These are phyloP conservation scores for Noccaea caerulescens DNA, from an alignment of 345 rosid species.

Conservation along the genomic window DNA sequence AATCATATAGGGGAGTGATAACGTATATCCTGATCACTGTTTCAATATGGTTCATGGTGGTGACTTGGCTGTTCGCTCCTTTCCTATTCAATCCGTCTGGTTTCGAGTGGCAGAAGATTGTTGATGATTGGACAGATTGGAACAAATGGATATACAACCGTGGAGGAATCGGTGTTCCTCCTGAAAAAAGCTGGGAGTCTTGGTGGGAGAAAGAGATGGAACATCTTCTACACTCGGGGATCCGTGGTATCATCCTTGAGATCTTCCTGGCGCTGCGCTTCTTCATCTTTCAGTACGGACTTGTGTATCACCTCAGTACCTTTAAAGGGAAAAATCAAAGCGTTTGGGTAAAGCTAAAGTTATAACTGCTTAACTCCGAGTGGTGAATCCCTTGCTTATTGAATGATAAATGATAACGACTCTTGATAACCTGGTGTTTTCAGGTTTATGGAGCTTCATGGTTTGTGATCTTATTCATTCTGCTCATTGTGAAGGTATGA, in stretches of 20 bases:
- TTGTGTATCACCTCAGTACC: constrained; percentile 59
- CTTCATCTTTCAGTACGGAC: constrained; percentile 67
- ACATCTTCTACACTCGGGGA: constrained; percentile 59
- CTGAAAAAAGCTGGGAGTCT: constrained; percentile 73
- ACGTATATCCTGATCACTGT: constrained; percentile 58
- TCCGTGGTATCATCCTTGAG: constrained; percentile 53
- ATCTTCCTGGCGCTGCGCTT: constrained; percentile 58
- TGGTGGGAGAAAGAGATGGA: constrained; percentile 76
- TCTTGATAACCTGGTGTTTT: constrained; percentile 24
- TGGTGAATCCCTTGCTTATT: not conserved
- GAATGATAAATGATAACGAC: constrained; percentile 8
- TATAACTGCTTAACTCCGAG: constrained; percentile 2
- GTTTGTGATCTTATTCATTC: constrained; percentile 38
- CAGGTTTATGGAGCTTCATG: constrained; percentile 51
- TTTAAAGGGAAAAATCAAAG: constrained; percentile 47
- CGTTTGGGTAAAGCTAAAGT: constrained; percentile 53
- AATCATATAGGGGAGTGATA: constrained; percentile 49
- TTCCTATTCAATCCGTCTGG: constrained; percentile 74
- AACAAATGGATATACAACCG: constrained; percentile 60
- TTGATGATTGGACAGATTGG: constrained; percentile 83
- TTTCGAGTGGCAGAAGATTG: constrained; percentile 70
- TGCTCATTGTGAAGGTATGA: constrained; percentile 49
- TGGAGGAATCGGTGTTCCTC: constrained; percentile 66
- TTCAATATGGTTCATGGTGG: constrained; percentile 68
- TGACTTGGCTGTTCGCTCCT: constrained; percentile 72